Evolutionary conservation across 768 basidiomycete species (phyloP), one percentile per base, ranked within the genome.

Genomic region (Crassisporium funariophilum): DNA sequence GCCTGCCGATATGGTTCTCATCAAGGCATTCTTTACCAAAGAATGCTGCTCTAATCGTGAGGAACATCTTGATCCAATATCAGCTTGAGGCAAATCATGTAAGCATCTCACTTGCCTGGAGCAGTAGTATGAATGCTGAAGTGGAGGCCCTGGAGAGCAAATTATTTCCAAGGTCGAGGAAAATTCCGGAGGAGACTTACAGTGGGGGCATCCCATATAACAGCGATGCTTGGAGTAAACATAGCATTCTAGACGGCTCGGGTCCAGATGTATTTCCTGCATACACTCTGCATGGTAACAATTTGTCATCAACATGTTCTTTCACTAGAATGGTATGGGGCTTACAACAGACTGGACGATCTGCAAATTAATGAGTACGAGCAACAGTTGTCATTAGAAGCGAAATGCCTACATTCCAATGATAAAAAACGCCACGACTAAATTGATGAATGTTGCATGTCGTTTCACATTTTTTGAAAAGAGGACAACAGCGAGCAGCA

Each of bases 171-270:
- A 11, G 9, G 29, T 35, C 11, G n/a, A n/a, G n/a, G n/a, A n/a
- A n/a, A n/a, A n/a, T n/a, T n/a, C n/a, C n/a, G n/a, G n/a, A n/a
- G n/a, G 15, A 27, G 5, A 61, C 72, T 50, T 50, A 75, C 77
- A 78, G 61, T 0, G 73, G 63, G n/a, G 77, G 76, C 59, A 73
- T 68, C 5, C 74, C 76, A 49, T 77, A 77, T 13, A 78, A 58
- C 39, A 78, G 57, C 4, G 75, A 75, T 4, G 76, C 73, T 50
- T 76, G 76, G 9, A 76, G 55, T 4, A 78, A 56, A 51, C 77
- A 78, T 5, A 77, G 55, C 51, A 69, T 58, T 21, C 61, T 62
- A 1, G 68, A 61, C 13, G 77, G 78, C 52, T 79, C 73, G 6
- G 73, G 72, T 4, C 77, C 75, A 13, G 65, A 69, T 3, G 58